These are phyloP conservation scores for Gonium pectorale DNA, from an alignment of 139 green algal genomes.

Conservation along the genomic window DNA sequence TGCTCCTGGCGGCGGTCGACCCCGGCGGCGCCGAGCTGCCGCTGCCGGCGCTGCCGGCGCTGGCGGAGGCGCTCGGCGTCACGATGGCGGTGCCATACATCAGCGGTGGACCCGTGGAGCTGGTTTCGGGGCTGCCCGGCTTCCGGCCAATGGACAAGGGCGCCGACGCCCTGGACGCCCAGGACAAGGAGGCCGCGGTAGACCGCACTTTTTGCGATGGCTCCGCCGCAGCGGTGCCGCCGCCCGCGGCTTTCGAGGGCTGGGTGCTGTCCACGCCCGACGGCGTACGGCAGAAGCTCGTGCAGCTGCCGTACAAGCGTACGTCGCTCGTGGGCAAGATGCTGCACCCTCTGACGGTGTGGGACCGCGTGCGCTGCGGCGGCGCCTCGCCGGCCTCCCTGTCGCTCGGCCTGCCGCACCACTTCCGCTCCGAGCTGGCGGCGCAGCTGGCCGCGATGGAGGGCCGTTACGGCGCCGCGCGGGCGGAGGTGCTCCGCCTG, in stretches of 20 bases:
- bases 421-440: conserved; percentile 18
- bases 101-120: background rate
- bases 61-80: conserved; percentile 35
- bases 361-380: conserved; percentile 39
- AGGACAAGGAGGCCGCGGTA: too few species aligned
- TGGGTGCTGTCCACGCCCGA: conserved; percentile 19
- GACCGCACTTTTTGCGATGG: too few species aligned
- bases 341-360: conserved; percentile 46
- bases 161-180: too few species aligned
- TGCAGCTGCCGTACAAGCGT: conserved; percentile 5
- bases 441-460: conserved; percentile 22
- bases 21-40: conserved; percentile 31
- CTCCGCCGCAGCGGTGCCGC: too few species aligned
- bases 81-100: conserved; percentile 33
- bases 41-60: background rate
- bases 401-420: conserved; percentile 1
- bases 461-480: background rate
- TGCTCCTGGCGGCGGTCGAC: conserved; percentile 40
- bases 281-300: conserved; percentile 26
- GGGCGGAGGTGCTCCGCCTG: background rate
- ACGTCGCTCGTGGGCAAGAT: background rate
- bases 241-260: conserved; percentile 28
- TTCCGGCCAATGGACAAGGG: too few species aligned
- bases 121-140: background rate
- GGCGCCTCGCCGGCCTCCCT: background rate